Conservation (phyloP, 1,284 basidiomycete species). For the Tylopilus sp. region DNA sequence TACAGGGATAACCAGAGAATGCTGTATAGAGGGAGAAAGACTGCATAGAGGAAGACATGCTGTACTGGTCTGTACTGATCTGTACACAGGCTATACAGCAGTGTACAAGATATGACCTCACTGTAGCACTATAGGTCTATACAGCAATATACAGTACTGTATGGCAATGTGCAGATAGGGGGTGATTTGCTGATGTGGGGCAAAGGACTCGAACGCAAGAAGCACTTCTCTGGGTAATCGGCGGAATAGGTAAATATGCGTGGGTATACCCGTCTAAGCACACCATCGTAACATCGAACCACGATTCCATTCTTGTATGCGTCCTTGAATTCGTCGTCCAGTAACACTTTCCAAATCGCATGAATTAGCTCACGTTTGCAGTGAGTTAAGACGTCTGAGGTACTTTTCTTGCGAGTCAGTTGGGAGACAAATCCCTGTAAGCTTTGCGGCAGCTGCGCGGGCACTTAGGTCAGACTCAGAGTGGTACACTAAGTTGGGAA, state of each 20-base stretch:
- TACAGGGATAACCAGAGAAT: too few species aligned
- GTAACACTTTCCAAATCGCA: background rate
- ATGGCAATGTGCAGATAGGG: too few species aligned
- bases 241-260: slow-evolving; percentile 12
- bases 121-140: too few species aligned
- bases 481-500: too few species aligned
- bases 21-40: too few species aligned
- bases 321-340: background rate
- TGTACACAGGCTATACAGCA: too few species aligned
- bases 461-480: too few species aligned
- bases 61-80: too few species aligned
- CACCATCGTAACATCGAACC: background rate
- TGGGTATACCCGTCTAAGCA: background rate
- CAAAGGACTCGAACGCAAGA: background rate
- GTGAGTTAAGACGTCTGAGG: slow-evolving; percentile 3
- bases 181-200: too few species aligned
- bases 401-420: background rate
- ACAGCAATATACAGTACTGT: too few species aligned
- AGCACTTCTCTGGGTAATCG: slow-evolving; percentile 14
- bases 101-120: too few species aligned
- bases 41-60: too few species aligned
- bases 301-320: slow-evolving; percentile 1
- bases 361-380: slow-evolving; percentile 17
- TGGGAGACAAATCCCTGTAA: background rate
- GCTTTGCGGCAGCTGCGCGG: slow-evolving; percentile 2